Evolutionary conservation across 768 basidiomycete species (phyloP).

Genomic region (Saitozyma sp.): DNA sequence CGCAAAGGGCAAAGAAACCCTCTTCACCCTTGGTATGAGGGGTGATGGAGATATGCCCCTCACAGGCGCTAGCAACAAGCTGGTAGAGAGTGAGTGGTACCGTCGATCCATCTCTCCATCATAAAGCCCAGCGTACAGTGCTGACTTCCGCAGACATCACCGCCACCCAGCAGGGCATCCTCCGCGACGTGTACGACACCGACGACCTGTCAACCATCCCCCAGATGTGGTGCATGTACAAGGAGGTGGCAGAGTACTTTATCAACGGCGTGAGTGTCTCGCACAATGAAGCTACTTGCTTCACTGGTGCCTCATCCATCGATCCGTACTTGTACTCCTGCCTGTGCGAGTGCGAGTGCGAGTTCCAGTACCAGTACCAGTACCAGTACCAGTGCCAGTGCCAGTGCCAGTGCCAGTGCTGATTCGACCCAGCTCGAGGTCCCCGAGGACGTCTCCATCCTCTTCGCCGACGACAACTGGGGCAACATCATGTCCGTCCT

Average conservation of each 20-base stretch:
- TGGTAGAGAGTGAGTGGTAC: constrained; percentile 40
- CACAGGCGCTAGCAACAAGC: constrained; percentile 36
- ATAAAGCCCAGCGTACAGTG: constrained; percentile 58
- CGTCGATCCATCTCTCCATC: constrained; percentile 51
- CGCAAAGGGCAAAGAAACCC: constrained; percentile 62
- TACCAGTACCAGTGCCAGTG: not conserved
- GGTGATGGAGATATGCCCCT: constrained; percentile 56
- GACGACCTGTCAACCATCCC: constrained; percentile 56
- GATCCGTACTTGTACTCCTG: no score
- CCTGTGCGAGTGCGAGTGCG: no score
- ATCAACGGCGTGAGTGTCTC: constrained; percentile 30
- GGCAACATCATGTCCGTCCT: constrained; percentile 70
- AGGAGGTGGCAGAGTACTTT: constrained; percentile 69
- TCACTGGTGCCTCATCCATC: not conserved
- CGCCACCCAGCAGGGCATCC: constrained; percentile 62
- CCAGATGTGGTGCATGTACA: constrained; percentile 64
- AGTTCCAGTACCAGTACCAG: no score
- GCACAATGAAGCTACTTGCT: no score
- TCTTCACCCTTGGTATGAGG: constrained; percentile 68
- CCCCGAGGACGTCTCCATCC: constrained; percentile 25
- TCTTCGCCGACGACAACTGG: constrained; percentile 67
- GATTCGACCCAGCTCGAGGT: constrained; percentile 22
- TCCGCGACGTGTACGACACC: constrained; percentile 60
- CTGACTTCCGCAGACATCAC: constrained; percentile 55
- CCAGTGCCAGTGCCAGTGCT: not conserved